Base-by-base conservation (phyloP, 2,329 filamentous ascomycete species). In the Xylariaceae sp. region DNA sequence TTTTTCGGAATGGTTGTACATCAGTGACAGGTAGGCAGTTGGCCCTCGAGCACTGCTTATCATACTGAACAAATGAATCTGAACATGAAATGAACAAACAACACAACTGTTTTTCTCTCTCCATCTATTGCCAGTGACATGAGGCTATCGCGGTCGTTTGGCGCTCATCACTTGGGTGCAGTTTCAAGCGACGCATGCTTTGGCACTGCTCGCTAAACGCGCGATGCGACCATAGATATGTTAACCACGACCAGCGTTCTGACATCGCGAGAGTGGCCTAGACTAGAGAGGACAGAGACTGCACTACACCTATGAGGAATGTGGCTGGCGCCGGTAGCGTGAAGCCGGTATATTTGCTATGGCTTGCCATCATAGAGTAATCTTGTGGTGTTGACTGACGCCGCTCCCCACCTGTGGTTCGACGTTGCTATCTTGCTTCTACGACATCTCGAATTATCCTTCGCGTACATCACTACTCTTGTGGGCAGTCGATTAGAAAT, bases 1-100 rank as follows among this genome's bases (percentile, higher is more conserved):
- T 71, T 62, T 48, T 56, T 58, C 57, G 60, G 59, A 67, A 66
- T 65, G 64, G 64, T 67, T 73, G 71, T 74, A 73, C 70, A 73
- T 71, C 70, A 73, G 71, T 69, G 58, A 62, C 62, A 61, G 60
- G 62, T 62, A 58, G 65, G n/a, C 51, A 50, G 56, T 31, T 56
- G 63, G 61, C 65, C 54, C 55, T 16, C 40, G 33, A 45, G 54
- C 60, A 40, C 58, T 60, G 61, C 58, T 28, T 5, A 7, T 7
- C 45, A 67, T 68, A 69, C 66, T 66, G 62, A 71, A 70, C 61
- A 63, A 56, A 64, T 60, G 64, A 68, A 69, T 62, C 62, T 64
- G 62, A 69, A 64, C 57, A 65, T 58, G 49, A 51, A 56, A 41
- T 61, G 56, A 65, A 68, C 60, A 63, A 66, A 60, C 60, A 63